Conservation (phyloP, 768 basidiomycete genomes). For the Suillus weaverae region DNA sequence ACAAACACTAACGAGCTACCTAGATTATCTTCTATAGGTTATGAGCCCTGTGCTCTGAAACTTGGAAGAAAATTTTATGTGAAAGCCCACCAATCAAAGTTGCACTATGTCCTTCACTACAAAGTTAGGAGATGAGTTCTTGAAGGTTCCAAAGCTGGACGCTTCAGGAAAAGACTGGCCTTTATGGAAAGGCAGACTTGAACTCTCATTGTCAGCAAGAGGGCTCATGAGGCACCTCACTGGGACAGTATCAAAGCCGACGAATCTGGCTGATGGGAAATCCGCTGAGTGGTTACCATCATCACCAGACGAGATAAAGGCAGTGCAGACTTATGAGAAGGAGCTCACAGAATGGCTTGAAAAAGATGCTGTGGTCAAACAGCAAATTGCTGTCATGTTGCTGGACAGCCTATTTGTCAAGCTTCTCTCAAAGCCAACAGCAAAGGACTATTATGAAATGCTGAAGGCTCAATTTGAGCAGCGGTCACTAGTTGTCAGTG, state of each 20-base stretch:
- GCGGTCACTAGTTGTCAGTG: neutral
- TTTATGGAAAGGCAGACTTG: conserved; percentile 21
- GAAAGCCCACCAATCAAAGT: neutral
- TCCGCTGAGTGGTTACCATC: conserved; percentile 1
- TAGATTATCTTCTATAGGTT: too few species aligned
- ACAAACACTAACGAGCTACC: too few species aligned
- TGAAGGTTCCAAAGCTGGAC: conserved; percentile 7
- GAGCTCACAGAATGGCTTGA: conserved; percentile 6
- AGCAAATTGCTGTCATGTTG: neutral
- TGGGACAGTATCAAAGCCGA: conserved; percentile 13
- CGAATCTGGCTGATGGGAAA: conserved; percentile 11
- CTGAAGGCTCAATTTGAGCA: conserved; percentile 15
- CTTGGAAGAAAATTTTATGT: neutral
- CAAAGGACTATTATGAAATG: neutral
- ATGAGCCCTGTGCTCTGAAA: conserved; percentile 1
- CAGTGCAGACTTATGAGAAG: conserved; percentile 5
- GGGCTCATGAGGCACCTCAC: conserved; percentile 24
- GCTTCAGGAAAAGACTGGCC: conserved; percentile 12
- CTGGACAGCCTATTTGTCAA: neutral
- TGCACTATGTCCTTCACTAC: neutral
- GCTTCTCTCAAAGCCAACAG: neutral
- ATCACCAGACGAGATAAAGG: conserved; percentile 3
- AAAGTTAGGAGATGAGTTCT: neutral
- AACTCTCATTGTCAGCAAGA: conserved; percentile 17
- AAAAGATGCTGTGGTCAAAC: conserved; percentile 30